A percentile compares a stretch with the other conserved stretches of the same genome.
These are phyloP conservation scores for Nemophila menziesii DNA, from an alignment of 257 asterid species.

Conservation along the genomic window DNA sequence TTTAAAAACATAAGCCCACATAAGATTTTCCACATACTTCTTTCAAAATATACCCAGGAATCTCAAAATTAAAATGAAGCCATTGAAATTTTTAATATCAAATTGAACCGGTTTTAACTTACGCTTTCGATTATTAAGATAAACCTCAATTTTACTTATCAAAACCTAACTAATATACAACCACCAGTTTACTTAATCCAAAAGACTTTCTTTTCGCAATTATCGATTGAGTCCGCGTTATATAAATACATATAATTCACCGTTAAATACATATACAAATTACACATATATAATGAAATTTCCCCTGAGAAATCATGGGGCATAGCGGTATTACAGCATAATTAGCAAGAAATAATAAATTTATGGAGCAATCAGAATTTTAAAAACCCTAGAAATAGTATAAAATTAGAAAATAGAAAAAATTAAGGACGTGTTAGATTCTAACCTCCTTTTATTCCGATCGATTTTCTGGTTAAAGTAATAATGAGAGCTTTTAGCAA, in stretches of 20 bases:
- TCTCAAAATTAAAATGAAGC: too few relatives aligned
- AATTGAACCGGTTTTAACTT: too few relatives aligned
- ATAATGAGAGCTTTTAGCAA: background rate
- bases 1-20: too few relatives aligned
- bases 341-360: background rate
- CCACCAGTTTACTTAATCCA: background rate
- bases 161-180: background rate
- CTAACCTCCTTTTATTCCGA: background rate
- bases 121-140: background rate
- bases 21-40: too few relatives aligned
- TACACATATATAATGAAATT: background rate
- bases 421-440: background rate
- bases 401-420: too few relatives aligned
- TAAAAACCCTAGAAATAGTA: background rate
- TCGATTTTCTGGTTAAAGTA: background rate
- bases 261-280: too few relatives aligned
- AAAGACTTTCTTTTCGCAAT: too few relatives aligned
- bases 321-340: background rate
- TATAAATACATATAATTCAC: too few relatives aligned
- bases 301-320: background rate
- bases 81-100: too few relatives aligned
- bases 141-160: background rate
- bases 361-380: background rate
- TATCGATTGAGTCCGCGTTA: background rate
- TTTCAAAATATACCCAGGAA: too few relatives aligned